phyloP scores from a whole-genome alignment of 2,329 filamentous ascomycete genomes.

The Metarhizium humberi region DNA sequence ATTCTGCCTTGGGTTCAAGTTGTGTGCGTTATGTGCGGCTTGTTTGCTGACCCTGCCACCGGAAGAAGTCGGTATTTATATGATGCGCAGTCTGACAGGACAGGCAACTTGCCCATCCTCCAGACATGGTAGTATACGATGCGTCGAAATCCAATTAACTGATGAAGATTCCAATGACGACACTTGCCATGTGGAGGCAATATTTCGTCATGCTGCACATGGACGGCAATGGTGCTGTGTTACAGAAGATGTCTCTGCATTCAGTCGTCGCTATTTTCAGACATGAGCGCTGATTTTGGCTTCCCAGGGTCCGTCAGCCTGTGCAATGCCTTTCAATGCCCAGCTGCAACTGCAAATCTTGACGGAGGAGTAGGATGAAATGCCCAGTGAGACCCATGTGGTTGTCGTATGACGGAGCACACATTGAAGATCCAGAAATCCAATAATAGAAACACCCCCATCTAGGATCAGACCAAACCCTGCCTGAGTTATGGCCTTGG shows the following conservation, averaged over 20 bases:
- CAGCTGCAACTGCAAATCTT: no score
- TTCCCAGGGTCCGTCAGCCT: not conserved
- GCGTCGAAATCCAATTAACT: not conserved
- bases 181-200: not conserved
- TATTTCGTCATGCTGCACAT: not conserved
- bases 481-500: not conserved
- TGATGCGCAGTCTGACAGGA: not conserved
- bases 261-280: not conserved
- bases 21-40: not conserved
- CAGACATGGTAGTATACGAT: no score
- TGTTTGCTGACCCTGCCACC: not conserved
- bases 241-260: not conserved
- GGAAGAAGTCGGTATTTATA: not conserved
- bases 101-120: not conserved
- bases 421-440: not conserved
- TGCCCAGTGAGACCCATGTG: not conserved
- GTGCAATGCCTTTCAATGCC: no score
- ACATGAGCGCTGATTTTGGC: not conserved
- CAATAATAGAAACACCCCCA: conserved; percentile 1
- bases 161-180: not conserved
- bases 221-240: not conserved
- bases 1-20: no score
- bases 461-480: not conserved
- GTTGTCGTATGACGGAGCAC: not conserved
- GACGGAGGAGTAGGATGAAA: not conserved